phyloP scores from a whole-genome alignment of 495 filamentous ascomycete genomes.

The Hypomontagnella submonticulosa region DNA sequence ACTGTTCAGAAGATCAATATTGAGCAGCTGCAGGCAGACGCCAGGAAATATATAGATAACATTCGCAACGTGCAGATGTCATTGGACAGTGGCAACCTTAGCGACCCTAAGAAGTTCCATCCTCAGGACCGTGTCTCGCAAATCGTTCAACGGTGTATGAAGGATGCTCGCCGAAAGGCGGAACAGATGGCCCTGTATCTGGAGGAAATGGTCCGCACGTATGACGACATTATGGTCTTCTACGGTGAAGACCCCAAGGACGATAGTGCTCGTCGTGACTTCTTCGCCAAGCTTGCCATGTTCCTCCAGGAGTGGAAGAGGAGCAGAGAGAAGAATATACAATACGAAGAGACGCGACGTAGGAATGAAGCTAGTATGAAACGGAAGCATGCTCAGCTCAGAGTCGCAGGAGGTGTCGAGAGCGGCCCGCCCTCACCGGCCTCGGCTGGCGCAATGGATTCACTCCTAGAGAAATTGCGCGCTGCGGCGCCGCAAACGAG shows the following conservation, averaged over 20 bases:
- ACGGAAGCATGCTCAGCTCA: slow-evolving; percentile 79
- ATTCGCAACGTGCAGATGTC: slow-evolving; percentile 92
- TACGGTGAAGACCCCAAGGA: slow-evolving; percentile 94
- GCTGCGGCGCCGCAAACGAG: slow-evolving; percentile 89
- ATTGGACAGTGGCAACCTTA: slow-evolving; percentile 92
- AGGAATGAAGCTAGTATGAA: slow-evolving; percentile 91
- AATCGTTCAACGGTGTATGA: slow-evolving; percentile 92
- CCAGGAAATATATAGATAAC: slow-evolving; percentile 94
- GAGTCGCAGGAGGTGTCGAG: slow-evolving; percentile 64
- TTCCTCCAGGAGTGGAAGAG: slow-evolving; percentile 97
- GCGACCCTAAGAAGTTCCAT: slow-evolving; percentile 97
- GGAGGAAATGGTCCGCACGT: slow-evolving; percentile 89
- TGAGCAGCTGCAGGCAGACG: slow-evolving; percentile 87
- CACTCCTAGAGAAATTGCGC: slow-evolving; percentile 92
- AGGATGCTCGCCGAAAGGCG: slow-evolving; percentile 93
- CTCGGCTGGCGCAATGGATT: slow-evolving; percentile 93
- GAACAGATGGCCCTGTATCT: slow-evolving; percentile 95
- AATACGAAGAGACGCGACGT: slow-evolving; percentile 81
- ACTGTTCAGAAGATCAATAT: slow-evolving; percentile 93
- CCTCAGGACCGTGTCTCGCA: slow-evolving; percentile 94
- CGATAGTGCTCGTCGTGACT: slow-evolving; percentile 93
- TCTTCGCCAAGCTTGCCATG: slow-evolving; percentile 92
- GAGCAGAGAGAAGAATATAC: slow-evolving; percentile 90
- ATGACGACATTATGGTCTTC: slow-evolving; percentile 96
- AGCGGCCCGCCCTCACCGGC: slow-evolving; percentile 71